Base-by-base conservation (phyloP, 768 basidiomycete genomes). In the Hericium erinaceus region DNA sequence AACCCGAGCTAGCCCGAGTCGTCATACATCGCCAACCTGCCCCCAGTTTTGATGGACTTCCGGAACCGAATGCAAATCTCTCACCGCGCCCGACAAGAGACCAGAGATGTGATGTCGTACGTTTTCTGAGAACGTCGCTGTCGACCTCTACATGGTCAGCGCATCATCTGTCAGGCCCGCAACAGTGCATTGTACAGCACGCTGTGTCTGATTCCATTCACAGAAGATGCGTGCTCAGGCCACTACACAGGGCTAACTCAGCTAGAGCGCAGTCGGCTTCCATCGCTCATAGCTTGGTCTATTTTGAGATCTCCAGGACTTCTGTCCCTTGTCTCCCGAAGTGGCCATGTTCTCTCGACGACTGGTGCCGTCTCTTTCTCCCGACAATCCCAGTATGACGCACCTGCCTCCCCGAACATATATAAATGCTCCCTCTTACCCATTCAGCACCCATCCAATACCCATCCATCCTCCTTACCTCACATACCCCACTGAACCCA, bases 391-490 rank as follows among this genome's bases (percentile, higher is more conserved):
- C 44, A n/a, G n/a, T 46, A 46, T 46, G 44, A 46, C 44, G 44
- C 44, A 46, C 44, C 16, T 16, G 44, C 15, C 15, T 11, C 16
- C 44, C 48, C 48, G 33, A 20, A 33, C 54, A 59, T 63, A 63
- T 58, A 63, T 57, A 39, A 6, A 38, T 33, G 4, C 56, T 28
- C 12, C n/a, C 16, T 38, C 44, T 38, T 28, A 12, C 41, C 39
- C 22, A 41, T 8, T 20, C 39, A n/a, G 48, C 39, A 12, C 41
- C 39, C 22, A 41, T 8, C 26, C 39, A n/a, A 39, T 44, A 39
- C 54, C 49, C 51, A 53, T n/a, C 57, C 38, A 57, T 48, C 16
- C 41, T 44, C 12, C 49, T 22, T 9, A 24, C 44, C 33, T 12
- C 22, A 44, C 28, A 50, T 26, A 22, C 18, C 57, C 41, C 33